Evolutionary conservation across 208 protist species (phyloP).

Genomic region (Crithidia expoeki): DNA sequence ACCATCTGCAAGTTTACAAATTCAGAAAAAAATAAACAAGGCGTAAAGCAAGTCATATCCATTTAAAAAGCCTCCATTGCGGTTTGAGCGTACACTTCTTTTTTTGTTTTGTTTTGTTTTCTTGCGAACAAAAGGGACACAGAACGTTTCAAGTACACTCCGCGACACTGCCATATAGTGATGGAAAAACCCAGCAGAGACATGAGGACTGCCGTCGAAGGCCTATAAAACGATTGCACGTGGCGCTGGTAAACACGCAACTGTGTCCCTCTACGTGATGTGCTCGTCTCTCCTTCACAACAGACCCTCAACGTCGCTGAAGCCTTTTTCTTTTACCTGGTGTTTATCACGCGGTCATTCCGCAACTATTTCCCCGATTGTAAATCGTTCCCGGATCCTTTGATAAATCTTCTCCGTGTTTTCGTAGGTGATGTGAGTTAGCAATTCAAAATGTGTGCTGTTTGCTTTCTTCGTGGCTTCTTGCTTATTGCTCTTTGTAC

Average conservation of each 20-base stretch:
- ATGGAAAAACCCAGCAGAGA: background rate
- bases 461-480: conserved; percentile 9
- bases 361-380: conserved; percentile 7
- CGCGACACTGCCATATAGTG: background rate
- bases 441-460: background rate
- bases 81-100: background rate
- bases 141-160: background rate
- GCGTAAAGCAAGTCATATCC: conserved; percentile 5
- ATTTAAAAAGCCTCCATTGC: conserved; percentile 5
- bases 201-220: too few relatives aligned
- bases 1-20: conserved; percentile 4
- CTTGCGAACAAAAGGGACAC: background rate
- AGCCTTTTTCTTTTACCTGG: background rate
- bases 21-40: conserved; percentile 9
- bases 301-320: too few relatives aligned
- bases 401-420: background rate
- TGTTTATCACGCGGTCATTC: background rate
- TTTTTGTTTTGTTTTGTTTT: conserved; percentile 1
- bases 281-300: too few relatives aligned
- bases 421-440: background rate
- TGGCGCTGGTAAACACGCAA: too few relatives aligned
- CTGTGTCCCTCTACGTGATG: too few relatives aligned
- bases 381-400: conserved; percentile 17
- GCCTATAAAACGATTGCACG: too few relatives aligned
- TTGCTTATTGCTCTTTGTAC: background rate